Conservation (phyloP, 805 yeast genomes). For the Saccharomycopsis fibuligera region DNA sequence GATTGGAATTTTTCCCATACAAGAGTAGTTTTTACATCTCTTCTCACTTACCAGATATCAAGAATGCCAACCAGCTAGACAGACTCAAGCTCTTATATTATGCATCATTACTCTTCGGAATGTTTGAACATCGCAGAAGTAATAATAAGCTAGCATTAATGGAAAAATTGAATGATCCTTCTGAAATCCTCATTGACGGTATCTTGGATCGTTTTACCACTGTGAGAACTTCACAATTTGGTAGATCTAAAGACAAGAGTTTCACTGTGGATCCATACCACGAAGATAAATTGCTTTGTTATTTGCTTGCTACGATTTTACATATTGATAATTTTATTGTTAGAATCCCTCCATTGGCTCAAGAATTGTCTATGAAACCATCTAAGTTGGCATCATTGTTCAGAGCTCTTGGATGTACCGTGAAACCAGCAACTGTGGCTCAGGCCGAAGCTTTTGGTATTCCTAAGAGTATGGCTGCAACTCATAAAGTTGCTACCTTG, state of each 20-base stretch:
- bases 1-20: constrained; percentile 58
- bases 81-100: constrained; percentile 72
- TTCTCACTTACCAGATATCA: constrained; percentile 37
- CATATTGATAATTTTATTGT: constrained; percentile 71
- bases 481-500: constrained; percentile 74
- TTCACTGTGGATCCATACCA: constrained; percentile 79
- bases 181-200: constrained; percentile 67
- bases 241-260: constrained; percentile 68
- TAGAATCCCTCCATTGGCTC: constrained; percentile 75
- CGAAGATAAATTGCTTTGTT: constrained; percentile 82
- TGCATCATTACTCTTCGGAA: constrained; percentile 72
- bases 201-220: constrained; percentile 68
- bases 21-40: constrained; percentile 49
- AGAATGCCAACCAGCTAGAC: constrained; percentile 39
- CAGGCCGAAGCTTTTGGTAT: constrained; percentile 71
- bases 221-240: constrained; percentile 54
- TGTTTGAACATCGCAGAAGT: constrained; percentile 66
- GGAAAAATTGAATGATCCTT: constrained; percentile 60
- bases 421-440: constrained; percentile 65
- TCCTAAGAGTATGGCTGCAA: constrained; percentile 50
- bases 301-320: constrained; percentile 62
- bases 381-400: constrained; percentile 61
- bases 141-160: constrained; percentile 52
- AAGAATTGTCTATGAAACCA: constrained; percentile 77
- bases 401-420: constrained; percentile 74